Evolutionary conservation across 345 rosid genomes (phyloP), one percentile per base, ranked within the genome.

Genomic region (Trapa bicornis): DNA sequence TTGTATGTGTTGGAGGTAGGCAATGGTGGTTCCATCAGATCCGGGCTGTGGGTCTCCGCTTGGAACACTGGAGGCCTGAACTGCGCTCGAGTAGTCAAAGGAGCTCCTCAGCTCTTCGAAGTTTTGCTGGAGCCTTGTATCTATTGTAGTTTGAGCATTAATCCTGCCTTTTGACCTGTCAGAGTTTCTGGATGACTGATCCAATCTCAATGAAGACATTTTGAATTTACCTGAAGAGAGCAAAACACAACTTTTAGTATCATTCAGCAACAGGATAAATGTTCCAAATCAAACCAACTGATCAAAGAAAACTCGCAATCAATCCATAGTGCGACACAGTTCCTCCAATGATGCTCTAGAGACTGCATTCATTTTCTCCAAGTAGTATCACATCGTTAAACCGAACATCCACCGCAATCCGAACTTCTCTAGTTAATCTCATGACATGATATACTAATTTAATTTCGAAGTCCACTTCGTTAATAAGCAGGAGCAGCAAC

Each of bases 1-100:
- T 78, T 93, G 98, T 78, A 90, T 87, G 71, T 93, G 96, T 78
- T 87, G 89, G 73, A 93, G 98, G 79, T 90, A 93, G 41, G 97
- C 80, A 2, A 93, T 80, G 71, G 97, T 93, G 64, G 85, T 89
- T 69, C 78, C 88, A 84, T 93, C 90, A 37, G 98, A 85, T 57
- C 82, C 84, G 3, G 92, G 96, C 48, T 77, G 88, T 38, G 72
- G 81, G 61, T 79, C 77, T 69, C 73, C 88, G 67, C 53, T 70
- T 47, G 48, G 77, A 6, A 81, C 67, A 36, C 77, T 70, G 66
- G 75, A 75, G 52, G 83, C 79, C 3, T 89, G 92, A 54, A 93
- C 89, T 0, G 98, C 86, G 80, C 72, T 89, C 4, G 94, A 86
- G 83, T 90, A 90, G 72, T 90, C 96, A 69, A 93, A 93, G 64